These are phyloP conservation scores for Trichophyton simii DNA, from an alignment of 2,329 filamentous ascomycete genomes.

Conservation along the genomic window DNA sequence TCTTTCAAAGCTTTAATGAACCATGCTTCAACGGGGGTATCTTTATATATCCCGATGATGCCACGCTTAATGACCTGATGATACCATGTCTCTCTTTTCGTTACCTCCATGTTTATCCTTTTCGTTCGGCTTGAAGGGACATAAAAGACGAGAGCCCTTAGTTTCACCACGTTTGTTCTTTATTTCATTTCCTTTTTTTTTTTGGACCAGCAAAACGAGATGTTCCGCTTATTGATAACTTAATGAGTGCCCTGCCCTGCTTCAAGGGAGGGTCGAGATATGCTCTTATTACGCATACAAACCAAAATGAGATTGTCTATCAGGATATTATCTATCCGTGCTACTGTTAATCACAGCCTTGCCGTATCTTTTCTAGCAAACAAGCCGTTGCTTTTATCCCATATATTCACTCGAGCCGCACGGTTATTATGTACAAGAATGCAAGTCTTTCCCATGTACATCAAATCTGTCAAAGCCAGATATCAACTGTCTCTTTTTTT, in stretches of 20 bases:
- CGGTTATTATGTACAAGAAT: neutral
- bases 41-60: neutral
- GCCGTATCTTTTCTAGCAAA: neutral
- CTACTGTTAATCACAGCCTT: neutral
- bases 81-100: neutral
- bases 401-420: neutral
- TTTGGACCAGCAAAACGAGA: neutral
- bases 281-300: neutral
- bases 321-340: neutral
- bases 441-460: neutral
- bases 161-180: neutral
- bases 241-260: neutral
- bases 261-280: neutral
- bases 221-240: neutral
- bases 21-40: neutral
- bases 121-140: neutral
- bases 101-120: neutral
- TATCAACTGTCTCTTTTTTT: neutral
- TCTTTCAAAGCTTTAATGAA: neutral
- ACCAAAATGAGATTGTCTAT: neutral
- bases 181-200: neutral
- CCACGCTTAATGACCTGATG: slow-evolving; percentile 2
- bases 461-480: neutral
- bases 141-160: neutral
- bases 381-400: neutral